Percentiles rank a stretch among this genome's conserved stretches.
Evolutionary conservation across 2,329 filamentous ascomycete genomes (phyloP).

Genomic region (Penicillium hordei): DNA sequence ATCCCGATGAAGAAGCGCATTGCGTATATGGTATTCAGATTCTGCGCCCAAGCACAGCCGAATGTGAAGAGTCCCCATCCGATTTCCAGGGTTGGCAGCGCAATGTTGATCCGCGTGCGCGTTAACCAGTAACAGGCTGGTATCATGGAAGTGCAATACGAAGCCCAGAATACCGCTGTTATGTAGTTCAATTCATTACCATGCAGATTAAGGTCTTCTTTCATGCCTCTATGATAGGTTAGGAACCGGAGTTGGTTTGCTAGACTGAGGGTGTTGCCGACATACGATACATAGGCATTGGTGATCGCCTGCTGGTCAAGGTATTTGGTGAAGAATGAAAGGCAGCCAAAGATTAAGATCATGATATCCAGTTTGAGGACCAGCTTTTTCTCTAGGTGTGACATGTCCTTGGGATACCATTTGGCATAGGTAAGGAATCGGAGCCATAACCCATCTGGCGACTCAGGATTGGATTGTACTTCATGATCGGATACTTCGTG

Average conservation of each 20-base stretch:
- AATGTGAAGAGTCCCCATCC: conserved; percentile 29
- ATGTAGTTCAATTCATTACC: conserved; percentile 34
- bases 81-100: conserved; percentile 21
- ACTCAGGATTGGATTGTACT: background rate
- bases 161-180: conserved; percentile 33
- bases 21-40: background rate
- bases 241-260: background rate
- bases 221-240: conserved; percentile 21
- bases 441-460: conserved; percentile 14
- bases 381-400: conserved; percentile 42
- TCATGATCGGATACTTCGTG: background rate
- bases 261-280: background rate
- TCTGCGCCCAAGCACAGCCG: conserved; percentile 22
- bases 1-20: conserved; percentile 2
- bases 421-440: conserved; percentile 9
- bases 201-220: conserved; percentile 24
- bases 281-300: conserved; percentile 43
- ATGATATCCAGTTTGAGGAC: conserved; percentile 52
- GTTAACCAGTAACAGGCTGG: conserved; percentile 44
- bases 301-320: conserved; percentile 49
- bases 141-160: conserved; percentile 45
- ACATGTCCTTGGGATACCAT: conserved; percentile 20
- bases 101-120: conserved; percentile 24
- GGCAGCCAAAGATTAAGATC: conserved; percentile 43
- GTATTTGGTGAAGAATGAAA: conserved; percentile 50